Base-by-base conservation (phyloP, 805 yeast genomes). In the Candida maesae region DNA sequence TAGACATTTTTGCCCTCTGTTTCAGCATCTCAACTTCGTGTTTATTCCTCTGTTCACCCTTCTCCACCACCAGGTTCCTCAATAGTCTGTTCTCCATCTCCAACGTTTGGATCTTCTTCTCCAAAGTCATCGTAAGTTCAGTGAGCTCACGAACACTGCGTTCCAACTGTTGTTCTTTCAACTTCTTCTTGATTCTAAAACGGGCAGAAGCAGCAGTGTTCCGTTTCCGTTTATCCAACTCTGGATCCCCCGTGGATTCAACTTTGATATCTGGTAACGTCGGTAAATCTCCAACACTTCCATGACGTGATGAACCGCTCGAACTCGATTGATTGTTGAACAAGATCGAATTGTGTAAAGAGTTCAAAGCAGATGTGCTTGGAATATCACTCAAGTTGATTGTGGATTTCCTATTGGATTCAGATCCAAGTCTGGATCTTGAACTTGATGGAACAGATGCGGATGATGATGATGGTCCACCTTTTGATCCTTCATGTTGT, bases 171-270 rank as follows among this genome's bases (percentile, higher is more conserved):
- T 85, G 93, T 65, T 91, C 97, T 61, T 87, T 84, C 65, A 84
- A 57, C 73, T 91, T 90, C 78, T 86, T 89, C 74, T 87, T 88
- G 59, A 88, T 77, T 49, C 99, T 74, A 70, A 91, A 91, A 45
- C 98, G 72, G 4, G 97, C 97, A 16, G 91, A 80, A 2, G 99
- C 98, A 2, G 93, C 96, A 0, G 96, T 89, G 65, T 89, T 90
- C 53, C 95, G 75, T 49, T 84, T 78, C 47, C 95, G 75, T 65
- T 87, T 91, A 56, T 84, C 93, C 33, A 71, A 73, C 44, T 76
- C 80, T 17, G 73, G 60, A 42, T 52, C 61, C 14, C 54, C 58
- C 17, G 57, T 50, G 6, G 49, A 39, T 26, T 49, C 45, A 16
- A 39, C 32, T 25, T 45, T 50, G 10, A 44, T 23, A 2, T 46